phyloP scores from a whole-genome alignment of 306 rosid species.

The Cucurbita ficifolia region DNA sequence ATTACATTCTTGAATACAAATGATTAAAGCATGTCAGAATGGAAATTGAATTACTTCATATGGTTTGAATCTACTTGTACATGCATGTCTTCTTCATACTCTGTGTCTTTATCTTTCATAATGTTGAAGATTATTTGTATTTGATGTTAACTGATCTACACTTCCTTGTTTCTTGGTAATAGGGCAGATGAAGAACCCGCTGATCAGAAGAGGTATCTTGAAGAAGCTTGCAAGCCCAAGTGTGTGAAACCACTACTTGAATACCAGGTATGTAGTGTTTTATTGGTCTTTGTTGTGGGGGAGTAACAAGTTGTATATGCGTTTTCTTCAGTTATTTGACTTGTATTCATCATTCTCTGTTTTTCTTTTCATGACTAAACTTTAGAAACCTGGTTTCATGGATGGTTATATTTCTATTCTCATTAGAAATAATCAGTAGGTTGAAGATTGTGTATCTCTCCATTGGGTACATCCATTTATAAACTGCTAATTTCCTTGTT shows the following conservation, averaged over 20 bases:
- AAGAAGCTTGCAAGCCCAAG: constrained; percentile 89
- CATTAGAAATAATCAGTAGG: not conserved
- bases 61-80: not conserved
- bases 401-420: not conserved
- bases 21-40: not conserved
- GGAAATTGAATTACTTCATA: not conserved
- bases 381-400: not conserved
- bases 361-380: not conserved
- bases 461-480: not conserved
- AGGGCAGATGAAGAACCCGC: constrained; percentile 99
- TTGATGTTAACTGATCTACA: not conserved
- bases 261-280: constrained; percentile 49
- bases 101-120: not conserved
- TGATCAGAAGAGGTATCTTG: constrained; percentile 70
- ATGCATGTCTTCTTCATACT: not conserved
- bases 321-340: not conserved
- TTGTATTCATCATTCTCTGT: not conserved
- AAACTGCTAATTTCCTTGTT: not conserved
- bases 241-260: constrained; percentile 77
- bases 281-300: not conserved
- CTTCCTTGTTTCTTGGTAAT: not conserved
- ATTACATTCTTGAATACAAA: not conserved
- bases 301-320: not conserved
- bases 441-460: not conserved
- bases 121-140: not conserved